Conservation (phyloP, 192 early-diverging fungal genomes). For the Rhizophlyctis rosea region DNA sequence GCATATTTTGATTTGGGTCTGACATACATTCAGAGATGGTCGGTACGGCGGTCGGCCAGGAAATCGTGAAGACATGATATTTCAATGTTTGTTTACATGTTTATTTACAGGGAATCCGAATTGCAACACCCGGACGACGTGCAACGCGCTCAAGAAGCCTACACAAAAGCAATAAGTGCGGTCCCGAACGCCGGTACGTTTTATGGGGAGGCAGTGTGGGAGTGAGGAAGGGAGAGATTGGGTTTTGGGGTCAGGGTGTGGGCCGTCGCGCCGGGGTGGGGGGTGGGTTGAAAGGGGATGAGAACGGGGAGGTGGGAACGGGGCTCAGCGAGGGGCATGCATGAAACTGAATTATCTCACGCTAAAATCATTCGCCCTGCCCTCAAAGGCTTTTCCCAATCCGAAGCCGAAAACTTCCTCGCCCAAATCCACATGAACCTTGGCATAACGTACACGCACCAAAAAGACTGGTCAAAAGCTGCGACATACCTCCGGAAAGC, state of each 20-base stretch:
- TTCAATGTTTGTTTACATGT: too few species aligned
- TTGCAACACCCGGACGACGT: neutral
- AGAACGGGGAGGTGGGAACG: neutral
- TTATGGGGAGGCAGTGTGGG: too few species aligned
- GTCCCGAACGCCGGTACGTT: neutral
- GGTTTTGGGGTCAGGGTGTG: constrained; percentile 2
- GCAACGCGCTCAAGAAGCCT: neutral
- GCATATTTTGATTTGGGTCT: constrained; percentile 13
- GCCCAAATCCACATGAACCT: constrained; percentile 25
- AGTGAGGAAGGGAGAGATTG: constrained; percentile 5
- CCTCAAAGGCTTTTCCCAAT: constrained; percentile 1
- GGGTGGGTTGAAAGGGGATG: neutral
- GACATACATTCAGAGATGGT: constrained; percentile 11
- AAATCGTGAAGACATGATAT: too few species aligned
- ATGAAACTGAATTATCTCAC: neutral
- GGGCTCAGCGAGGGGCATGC: neutral
- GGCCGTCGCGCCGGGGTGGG: neutral
- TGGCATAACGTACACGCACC: constrained; percentile 18
- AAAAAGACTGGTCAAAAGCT: too few species aligned
- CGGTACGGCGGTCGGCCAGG: neutral
- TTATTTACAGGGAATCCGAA: neutral
- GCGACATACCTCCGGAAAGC: too few species aligned
- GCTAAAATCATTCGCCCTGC: neutral
- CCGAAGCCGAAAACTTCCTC: neutral
- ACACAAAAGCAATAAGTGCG: neutral